A percentile compares a stretch with the other conserved stretches of the same genome.
These are phyloP conservation scores for Psidium friedrichsthalianum DNA, from an alignment of 345 rosid genomes.

Conservation along the genomic window DNA sequence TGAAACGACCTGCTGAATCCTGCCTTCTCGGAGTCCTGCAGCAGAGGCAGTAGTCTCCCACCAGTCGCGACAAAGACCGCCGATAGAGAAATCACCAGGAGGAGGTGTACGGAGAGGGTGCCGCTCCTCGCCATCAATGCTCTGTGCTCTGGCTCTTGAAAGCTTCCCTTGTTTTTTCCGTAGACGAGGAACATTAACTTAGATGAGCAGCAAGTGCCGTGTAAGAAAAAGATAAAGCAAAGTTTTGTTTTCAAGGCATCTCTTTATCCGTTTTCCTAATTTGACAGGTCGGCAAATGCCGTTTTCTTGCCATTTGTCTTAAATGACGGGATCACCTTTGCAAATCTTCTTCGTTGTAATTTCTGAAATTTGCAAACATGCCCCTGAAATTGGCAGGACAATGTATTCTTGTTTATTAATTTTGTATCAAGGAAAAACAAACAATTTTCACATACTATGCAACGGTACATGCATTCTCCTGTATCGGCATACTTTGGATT, in stretches of 20 bases:
- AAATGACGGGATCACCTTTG: background rate
- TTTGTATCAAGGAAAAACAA: background rate
- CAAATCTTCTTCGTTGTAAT: background rate
- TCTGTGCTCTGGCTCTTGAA: background rate
- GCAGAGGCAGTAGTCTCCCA: conserved; percentile 32
- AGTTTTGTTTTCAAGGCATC: background rate
- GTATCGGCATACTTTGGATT: background rate
- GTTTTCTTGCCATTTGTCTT: background rate
- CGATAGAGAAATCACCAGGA: conserved; percentile 10
- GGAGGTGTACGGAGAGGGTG: background rate
- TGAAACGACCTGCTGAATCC: conserved; percentile 30
- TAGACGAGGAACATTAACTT: background rate
- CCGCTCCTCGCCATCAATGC: conserved; percentile 10
- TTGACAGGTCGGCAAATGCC: background rate
- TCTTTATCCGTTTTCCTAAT: background rate
- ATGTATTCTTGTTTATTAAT: background rate
- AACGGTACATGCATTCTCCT: background rate
- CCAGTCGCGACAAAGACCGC: conserved; percentile 15
- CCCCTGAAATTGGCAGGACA: background rate
- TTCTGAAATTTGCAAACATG: background rate
- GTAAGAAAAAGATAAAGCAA: background rate
- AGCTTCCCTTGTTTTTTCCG: background rate
- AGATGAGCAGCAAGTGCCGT: background rate
- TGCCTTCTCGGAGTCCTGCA: conserved; percentile 19
- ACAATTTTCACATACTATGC: background rate